Conservation (phyloP, 2,329 filamentous ascomycete genomes). For the Curvularia sp. region DNA sequence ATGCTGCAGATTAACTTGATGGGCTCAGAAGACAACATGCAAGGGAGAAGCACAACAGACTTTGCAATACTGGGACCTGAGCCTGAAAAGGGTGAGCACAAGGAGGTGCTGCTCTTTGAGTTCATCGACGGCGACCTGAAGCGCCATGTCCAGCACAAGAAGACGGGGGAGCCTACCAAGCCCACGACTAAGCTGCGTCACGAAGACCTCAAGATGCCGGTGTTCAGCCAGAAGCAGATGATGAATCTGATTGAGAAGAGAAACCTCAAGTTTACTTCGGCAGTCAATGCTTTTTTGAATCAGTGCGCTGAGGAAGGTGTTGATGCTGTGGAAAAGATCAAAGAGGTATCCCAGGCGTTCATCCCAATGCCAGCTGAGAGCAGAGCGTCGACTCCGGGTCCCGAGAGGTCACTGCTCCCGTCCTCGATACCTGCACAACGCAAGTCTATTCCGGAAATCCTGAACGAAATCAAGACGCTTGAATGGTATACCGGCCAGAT, state of each 20-base stretch:
- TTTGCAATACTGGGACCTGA: conserved; percentile 47
- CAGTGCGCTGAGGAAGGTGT: conserved; percentile 68
- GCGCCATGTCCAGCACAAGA: conserved; percentile 73
- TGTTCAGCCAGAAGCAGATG: conserved; percentile 93
- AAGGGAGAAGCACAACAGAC: conserved; percentile 61
- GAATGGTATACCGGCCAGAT: conserved; percentile 93
- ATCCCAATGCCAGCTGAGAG: conserved; percentile 67
- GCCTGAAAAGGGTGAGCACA: conserved; percentile 53
- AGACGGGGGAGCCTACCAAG: conserved; percentile 75
- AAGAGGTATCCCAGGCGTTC: conserved; percentile 63
- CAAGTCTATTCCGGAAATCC: conserved; percentile 80
- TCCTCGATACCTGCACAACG: conserved; percentile 79
- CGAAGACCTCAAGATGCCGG: conserved; percentile 87
- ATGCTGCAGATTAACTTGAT: conserved; percentile 81
- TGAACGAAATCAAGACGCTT: conserved; percentile 79
- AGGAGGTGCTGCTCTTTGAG: conserved; percentile 86
- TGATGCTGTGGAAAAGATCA: conserved; percentile 73
- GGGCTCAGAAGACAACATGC: conserved; percentile 71
- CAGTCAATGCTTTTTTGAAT: conserved; percentile 79
- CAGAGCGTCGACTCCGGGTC: conserved; percentile 52
- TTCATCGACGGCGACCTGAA: conserved; percentile 92
- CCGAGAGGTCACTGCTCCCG: conserved; percentile 61
- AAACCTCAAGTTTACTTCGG: conserved; percentile 80
- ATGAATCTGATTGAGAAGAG: conserved; percentile 85
- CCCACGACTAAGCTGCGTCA: conserved; percentile 72